phyloP scores from a whole-genome alignment of 108 stramenopile species.

The Skeletonema costatum region DNA sequence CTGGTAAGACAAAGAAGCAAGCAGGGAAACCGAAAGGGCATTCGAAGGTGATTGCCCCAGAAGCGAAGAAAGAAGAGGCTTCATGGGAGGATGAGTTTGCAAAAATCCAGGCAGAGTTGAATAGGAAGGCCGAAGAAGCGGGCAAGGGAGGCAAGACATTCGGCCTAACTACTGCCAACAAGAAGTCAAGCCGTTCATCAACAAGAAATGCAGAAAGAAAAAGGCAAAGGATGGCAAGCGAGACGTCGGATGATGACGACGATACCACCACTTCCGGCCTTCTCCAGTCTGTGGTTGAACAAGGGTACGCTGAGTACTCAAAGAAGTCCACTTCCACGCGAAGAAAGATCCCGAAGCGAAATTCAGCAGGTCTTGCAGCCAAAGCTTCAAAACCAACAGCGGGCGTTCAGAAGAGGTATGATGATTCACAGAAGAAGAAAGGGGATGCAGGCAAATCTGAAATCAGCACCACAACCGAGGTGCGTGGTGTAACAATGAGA shows the following conservation, averaged over 20 bases:
- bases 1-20: background rate
- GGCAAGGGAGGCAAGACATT: conserved; percentile 1
- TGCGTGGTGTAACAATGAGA: background rate
- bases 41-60: background rate
- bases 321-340: background rate
- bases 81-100: conserved; percentile 3
- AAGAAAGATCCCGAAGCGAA: background rate
- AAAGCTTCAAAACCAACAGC: background rate
- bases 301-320: background rate
- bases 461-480: background rate
- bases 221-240: background rate
- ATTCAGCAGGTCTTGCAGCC: background rate
- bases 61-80: conserved; percentile 4
- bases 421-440: background rate
- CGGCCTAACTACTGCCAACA: background rate
- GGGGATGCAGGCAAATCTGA: background rate
- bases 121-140: conserved; percentile 8
- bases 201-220: background rate
- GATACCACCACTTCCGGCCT: background rate
- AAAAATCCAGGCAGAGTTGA: conserved; percentile 1
- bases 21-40: background rate
- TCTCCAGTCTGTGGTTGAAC: background rate
- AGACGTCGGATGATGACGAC: background rate
- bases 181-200: background rate
- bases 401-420: background rate